Evolutionary conservation across 805 yeast species (phyloP).

Genomic region (Schwanniomyces occidentalis): DNA sequence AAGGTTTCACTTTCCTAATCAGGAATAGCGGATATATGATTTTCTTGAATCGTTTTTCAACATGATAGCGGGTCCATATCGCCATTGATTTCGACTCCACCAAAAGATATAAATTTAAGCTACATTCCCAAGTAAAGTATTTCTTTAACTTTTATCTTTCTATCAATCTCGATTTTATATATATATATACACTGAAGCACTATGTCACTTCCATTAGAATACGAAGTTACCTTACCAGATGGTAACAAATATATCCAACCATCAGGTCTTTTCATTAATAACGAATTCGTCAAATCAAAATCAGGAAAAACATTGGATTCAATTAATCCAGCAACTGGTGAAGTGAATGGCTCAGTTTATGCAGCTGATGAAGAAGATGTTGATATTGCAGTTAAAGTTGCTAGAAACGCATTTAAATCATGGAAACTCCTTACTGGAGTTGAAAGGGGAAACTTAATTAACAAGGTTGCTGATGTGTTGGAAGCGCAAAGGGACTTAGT

Average conservation of each 20-base stretch:
- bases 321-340: conserved; percentile 44
- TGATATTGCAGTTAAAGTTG: conserved; percentile 41
- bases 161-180: too few species aligned
- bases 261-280: conserved; percentile 56
- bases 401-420: conserved; percentile 36
- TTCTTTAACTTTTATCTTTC: too few species aligned
- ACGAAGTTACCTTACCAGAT: conserved; percentile 47
- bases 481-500: conserved; percentile 33
- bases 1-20: too few species aligned
- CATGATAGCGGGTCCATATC: too few species aligned
- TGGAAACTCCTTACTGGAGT: conserved; percentile 51
- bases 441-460: conserved; percentile 38
- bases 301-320: conserved; percentile 40
- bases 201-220: conserved; percentile 40
- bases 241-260: conserved; percentile 56
- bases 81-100: too few species aligned
- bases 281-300: conserved; percentile 40
- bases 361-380: conserved; percentile 45
- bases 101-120: too few species aligned
- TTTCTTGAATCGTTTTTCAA: too few species aligned
- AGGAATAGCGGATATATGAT: too few species aligned
- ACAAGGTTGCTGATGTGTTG: conserved; percentile 38
- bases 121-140: too few species aligned
- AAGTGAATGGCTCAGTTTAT: conserved; percentile 41
- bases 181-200: too few species aligned